phyloP scores from a whole-genome alignment of 2,329 filamentous ascomycete species.

The Aotearoamyces nothofagi region DNA sequence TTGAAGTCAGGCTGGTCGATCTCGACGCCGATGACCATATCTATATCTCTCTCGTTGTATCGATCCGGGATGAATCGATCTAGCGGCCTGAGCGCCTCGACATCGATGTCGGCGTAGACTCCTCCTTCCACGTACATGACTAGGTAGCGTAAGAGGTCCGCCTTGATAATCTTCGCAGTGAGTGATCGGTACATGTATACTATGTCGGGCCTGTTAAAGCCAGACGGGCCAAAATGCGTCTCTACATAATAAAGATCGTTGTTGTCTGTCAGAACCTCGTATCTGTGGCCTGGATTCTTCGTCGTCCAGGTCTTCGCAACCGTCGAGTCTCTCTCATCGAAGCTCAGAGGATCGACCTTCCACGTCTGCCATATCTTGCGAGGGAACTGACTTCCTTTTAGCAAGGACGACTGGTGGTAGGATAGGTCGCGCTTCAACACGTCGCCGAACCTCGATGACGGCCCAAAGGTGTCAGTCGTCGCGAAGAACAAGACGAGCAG shows the following conservation, averaged over 20 bases:
- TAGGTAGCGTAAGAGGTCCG: slow-evolving; percentile 50
- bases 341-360: slow-evolving; percentile 53
- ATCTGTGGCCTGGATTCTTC: slow-evolving; percentile 48
- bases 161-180: slow-evolving; percentile 49
- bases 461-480: no score
- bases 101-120: slow-evolving; percentile 44
- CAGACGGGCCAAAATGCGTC: slow-evolving; percentile 47
- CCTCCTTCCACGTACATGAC: slow-evolving; percentile 43
- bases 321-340: slow-evolving; percentile 46
- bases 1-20: slow-evolving; percentile 53
- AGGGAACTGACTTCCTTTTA: no score
- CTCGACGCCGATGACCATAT: slow-evolving; percentile 56
- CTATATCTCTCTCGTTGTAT: slow-evolving; percentile 47
- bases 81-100: slow-evolving; percentile 36
- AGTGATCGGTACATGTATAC: slow-evolving; percentile 43
- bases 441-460: no score
- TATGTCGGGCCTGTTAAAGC: slow-evolving; percentile 52
- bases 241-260: slow-evolving; percentile 56
- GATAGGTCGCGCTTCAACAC: no score
- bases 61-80: slow-evolving; percentile 45
- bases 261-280: slow-evolving; percentile 36
- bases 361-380: slow-evolving; percentile 66
- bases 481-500: no score
- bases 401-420: no score
- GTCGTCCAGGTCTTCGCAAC: slow-evolving; percentile 48